Percentiles rank a stretch among this genome's conserved stretches.
Conservation (phyloP, 306 rosid genomes). For the Cucumis sativus region DNA sequence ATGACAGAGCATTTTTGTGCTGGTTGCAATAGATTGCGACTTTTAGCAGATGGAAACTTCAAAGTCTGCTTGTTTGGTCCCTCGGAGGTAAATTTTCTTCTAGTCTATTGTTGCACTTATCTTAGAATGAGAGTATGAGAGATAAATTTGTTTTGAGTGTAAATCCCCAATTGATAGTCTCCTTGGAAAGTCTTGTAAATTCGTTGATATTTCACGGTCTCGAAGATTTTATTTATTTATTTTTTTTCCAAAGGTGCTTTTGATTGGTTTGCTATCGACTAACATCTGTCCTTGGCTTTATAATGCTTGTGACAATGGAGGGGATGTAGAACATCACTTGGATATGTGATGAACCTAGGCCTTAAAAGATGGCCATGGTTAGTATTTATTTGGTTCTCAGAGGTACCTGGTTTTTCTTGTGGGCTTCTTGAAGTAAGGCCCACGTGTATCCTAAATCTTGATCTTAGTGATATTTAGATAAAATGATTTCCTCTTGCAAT, state of each 20-base stretch:
- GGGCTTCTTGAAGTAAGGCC: not conserved
- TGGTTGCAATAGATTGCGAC: slow-evolving; percentile 91
- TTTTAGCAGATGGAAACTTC: slow-evolving; percentile 89
- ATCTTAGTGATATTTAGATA: not conserved
- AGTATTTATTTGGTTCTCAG: not conserved
- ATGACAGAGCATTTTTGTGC: slow-evolving; percentile 98
- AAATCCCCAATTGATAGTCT: not conserved
- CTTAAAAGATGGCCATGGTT: not conserved
- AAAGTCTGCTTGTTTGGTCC: slow-evolving; percentile 97
- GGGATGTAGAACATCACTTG: not conserved
- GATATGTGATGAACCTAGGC: slow-evolving; percentile 4
- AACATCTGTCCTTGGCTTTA: not conserved
- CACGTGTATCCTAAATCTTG: not conserved
- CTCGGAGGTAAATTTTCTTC: slow-evolving; percentile 54
- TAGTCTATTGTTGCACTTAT: slow-evolving; percentile 5
- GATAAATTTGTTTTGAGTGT: not conserved
- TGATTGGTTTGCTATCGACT: not conserved
- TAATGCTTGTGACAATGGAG: not conserved
- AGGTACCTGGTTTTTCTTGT: not conserved
- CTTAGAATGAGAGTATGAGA: slow-evolving; percentile 5
- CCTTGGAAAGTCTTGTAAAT: not conserved
- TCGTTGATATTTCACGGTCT: not conserved
- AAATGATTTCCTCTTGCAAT: not conserved
- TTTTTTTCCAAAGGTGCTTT: not conserved
- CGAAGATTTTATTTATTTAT: not conserved